phyloP scores from a whole-genome alignment of 495 filamentous ascomycete species.

The Annulohypoxylon bovei region DNA sequence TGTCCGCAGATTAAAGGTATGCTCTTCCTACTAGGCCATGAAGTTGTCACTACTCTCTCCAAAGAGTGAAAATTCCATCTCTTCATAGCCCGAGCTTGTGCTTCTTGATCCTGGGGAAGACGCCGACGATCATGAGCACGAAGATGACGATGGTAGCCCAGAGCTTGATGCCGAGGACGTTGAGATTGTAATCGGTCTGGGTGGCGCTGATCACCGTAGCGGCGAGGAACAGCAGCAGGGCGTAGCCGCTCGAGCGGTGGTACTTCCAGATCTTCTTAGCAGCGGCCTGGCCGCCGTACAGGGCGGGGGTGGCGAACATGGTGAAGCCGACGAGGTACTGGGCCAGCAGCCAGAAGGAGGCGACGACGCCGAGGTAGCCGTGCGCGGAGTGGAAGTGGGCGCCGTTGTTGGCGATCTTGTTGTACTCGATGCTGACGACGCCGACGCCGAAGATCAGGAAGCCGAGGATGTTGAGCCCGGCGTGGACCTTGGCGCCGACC shows the following conservation, averaged over 20 bases:
- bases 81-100: conserved; percentile 75
- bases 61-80: neutral
- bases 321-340: conserved; percentile 83
- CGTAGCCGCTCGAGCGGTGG: conserved; percentile 83
- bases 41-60: neutral
- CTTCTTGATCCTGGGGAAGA: conserved; percentile 82
- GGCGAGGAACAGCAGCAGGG: conserved; percentile 72
- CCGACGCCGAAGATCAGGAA: conserved; percentile 70
- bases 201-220: conserved; percentile 79
- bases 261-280: conserved; percentile 90
- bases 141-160: conserved; percentile 74
- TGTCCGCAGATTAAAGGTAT: neutral
- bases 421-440: conserved; percentile 81
- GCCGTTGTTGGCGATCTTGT: conserved; percentile 71
- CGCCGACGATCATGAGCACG: conserved; percentile 70
- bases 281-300: conserved; percentile 81
- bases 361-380: conserved; percentile 79
- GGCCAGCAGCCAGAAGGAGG: conserved; percentile 73
- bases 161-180: conserved; percentile 70
- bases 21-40: neutral
- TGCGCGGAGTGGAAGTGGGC: conserved; percentile 81
- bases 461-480: conserved; percentile 70
- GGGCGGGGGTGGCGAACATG: conserved; percentile 73
- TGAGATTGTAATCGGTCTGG: conserved; percentile 73
- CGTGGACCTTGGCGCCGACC: conserved; percentile 75